A percentile compares a stretch with the other conserved stretches of the same genome.
Conservation (phyloP, 805 yeast genomes). For the Grigorovia humatica region DNA sequence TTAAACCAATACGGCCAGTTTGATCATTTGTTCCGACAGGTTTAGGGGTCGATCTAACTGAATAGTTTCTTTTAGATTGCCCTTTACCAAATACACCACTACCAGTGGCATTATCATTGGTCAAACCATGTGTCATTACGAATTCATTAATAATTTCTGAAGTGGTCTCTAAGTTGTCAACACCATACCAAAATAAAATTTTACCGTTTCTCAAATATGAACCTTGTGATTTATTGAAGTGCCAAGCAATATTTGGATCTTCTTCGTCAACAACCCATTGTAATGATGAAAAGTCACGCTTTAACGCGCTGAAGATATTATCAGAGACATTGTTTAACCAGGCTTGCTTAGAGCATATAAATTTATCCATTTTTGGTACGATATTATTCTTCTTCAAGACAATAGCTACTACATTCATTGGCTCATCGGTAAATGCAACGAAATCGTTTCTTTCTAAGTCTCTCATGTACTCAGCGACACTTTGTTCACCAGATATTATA, state of each 20-base stretch:
- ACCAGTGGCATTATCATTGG: conserved; percentile 23
- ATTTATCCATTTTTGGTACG: conserved; percentile 70
- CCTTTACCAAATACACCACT: conserved; percentile 38
- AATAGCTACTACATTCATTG: conserved; percentile 86
- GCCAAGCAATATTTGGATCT: conserved; percentile 86
- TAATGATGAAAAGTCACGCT: conserved; percentile 58
- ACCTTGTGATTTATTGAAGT: conserved; percentile 87
- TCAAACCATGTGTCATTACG: conserved; percentile 26
- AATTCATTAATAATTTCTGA: conserved; percentile 54
- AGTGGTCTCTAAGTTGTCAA: conserved; percentile 50
- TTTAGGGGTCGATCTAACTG: conserved; percentile 48
- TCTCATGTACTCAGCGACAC: conserved; percentile 76
- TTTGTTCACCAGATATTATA: conserved; percentile 54
- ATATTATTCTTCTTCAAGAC: conserved; percentile 41
- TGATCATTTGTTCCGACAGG: conserved; percentile 51
- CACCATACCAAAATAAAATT: conserved; percentile 91
- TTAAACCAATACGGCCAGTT: conserved; percentile 72
- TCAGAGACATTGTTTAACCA: conserved; percentile 98
- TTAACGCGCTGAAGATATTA: conserved; percentile 76
- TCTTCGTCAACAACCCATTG: conserved; percentile 89
- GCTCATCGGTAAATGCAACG: conserved; percentile 89
- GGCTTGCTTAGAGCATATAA: conserved; percentile 77
- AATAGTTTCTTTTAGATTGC: conserved; percentile 43
- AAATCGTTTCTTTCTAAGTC: conserved; percentile 51
- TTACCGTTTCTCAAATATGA: conserved; percentile 83